These are phyloP conservation scores for Exophiala calicioides DNA, from an alignment of 2,329 filamentous ascomycete genomes.

Conservation along the genomic window DNA sequence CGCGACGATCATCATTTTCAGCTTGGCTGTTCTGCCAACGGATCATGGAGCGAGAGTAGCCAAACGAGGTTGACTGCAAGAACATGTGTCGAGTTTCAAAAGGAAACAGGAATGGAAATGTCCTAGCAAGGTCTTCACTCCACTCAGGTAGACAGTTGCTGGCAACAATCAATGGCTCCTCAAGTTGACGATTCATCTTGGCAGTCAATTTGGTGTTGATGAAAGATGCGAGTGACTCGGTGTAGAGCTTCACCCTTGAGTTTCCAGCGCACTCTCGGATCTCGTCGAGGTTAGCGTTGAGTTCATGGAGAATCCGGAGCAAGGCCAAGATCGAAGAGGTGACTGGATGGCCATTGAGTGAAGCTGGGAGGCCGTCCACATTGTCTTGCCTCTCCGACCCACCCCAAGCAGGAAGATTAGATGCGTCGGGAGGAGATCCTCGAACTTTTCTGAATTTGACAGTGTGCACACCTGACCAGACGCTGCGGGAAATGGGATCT, in stretches of 20 bases:
- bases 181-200: constrained; percentile 93
- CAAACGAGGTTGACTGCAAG: constrained; percentile 95
- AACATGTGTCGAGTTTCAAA: constrained; percentile 97
- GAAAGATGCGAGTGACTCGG: constrained; percentile 86
- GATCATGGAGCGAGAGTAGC: constrained; percentile 95
- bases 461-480: constrained; percentile 88
- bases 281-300: constrained; percentile 92
- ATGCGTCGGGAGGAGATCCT: constrained; percentile 77
- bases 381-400: constrained; percentile 43
- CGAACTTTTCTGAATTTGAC: constrained; percentile 87
- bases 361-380: constrained; percentile 65
- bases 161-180: constrained; percentile 94
- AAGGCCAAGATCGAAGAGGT: constrained; percentile 85
- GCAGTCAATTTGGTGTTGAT: constrained; percentile 98
- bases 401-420: constrained; percentile 50
- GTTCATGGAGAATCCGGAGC: constrained; percentile 84
- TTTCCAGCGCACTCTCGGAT: constrained; percentile 65
- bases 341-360: constrained; percentile 77
- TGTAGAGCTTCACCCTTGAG: constrained; percentile 66
- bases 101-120: constrained; percentile 96
- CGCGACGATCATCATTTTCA: constrained; percentile 75
- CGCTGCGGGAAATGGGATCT: constrained; percentile 70
- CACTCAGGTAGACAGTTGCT: constrained; percentile 94
- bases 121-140: constrained; percentile 90
- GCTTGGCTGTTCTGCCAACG: constrained; percentile 93